phyloP scores from a whole-genome alignment of 768 basidiomycete genomes.

The Calocybe gangraenosa region DNA sequence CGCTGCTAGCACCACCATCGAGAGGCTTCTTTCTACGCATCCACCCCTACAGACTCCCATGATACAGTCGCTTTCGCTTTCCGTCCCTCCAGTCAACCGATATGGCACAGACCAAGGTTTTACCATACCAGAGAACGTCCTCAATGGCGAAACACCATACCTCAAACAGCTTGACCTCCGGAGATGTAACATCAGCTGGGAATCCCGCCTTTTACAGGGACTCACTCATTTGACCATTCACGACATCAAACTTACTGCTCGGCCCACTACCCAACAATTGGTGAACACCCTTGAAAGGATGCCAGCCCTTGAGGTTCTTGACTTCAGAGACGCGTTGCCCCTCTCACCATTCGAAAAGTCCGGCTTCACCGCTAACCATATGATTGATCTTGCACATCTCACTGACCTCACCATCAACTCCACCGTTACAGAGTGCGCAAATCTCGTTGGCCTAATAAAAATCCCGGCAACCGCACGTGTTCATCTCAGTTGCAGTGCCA shows the following conservation, averaged over 20 bases:
- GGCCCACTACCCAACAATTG: conserved; percentile 28
- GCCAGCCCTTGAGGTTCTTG: conserved; percentile 28
- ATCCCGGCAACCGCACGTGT: conserved; percentile 16
- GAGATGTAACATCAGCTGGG: conserved; percentile 31
- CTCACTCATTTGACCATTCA: conserved; percentile 35
- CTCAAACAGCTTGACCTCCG: conserved; percentile 32
- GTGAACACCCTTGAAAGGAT: conserved; percentile 28
- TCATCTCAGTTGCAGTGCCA: conserved; percentile 17
- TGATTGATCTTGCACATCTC: conserved; percentile 20
- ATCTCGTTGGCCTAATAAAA: conserved; percentile 20
- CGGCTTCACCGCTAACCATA: conserved; percentile 7
- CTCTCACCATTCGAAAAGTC: conserved; percentile 13
- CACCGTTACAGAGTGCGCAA: conserved; percentile 20
- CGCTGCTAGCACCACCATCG: conserved; percentile 19
- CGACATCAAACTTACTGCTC: conserved; percentile 19
- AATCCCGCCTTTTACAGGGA: conserved; percentile 27
- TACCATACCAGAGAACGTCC: conserved; percentile 22
- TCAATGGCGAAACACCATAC: conserved; percentile 27
- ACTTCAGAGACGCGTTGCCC: conserved; percentile 32
- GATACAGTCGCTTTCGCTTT: conserved; percentile 27
- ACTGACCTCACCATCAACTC: conserved; percentile 17
- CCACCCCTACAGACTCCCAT: conserved; percentile 24
- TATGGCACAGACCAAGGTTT: conserved; percentile 17
- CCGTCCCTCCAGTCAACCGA: conserved; percentile 15
- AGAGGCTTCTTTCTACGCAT: conserved; percentile 21